Evolutionary conservation across 2,329 filamentous ascomycete species (phyloP).

Genomic region (Aureobasidium pullulans): DNA sequence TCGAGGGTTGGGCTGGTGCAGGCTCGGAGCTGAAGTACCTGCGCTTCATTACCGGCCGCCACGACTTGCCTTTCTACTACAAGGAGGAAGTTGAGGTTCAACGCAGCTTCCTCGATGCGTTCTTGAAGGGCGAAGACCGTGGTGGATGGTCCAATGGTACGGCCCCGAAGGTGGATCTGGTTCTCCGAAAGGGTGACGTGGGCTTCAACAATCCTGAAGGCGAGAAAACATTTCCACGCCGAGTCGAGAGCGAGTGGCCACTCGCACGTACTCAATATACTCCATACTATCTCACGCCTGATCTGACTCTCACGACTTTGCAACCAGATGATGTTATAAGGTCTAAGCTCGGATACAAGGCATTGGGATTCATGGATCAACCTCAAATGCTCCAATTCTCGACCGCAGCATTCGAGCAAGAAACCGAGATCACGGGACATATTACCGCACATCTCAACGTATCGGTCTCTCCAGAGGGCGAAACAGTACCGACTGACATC

Average conservation of each 20-base stretch:
- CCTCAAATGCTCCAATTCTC: constrained; percentile 50
- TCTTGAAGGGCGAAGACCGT: constrained; percentile 58
- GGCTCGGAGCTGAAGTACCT: constrained; percentile 61
- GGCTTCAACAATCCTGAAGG: constrained; percentile 53
- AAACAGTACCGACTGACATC: constrained; percentile 45
- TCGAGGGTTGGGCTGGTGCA: constrained; percentile 55
- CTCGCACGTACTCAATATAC: constrained; percentile 57
- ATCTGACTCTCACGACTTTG: constrained; percentile 35
- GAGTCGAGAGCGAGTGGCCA: constrained; percentile 57
- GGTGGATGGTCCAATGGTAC: constrained; percentile 52
- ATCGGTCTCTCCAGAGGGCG: constrained; percentile 39
- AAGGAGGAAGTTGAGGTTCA: constrained; percentile 59
- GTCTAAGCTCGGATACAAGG: constrained; percentile 48
- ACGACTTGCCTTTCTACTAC: constrained; percentile 66
- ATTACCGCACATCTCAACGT: constrained; percentile 57
- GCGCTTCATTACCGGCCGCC: constrained; percentile 58
- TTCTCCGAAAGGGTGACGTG: constrained; percentile 58
- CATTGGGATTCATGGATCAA: constrained; percentile 49
- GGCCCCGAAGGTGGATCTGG: constrained; percentile 51
- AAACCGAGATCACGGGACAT: constrained; percentile 63
- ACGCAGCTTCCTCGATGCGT: constrained; percentile 59
- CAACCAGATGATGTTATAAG: constrained; percentile 20
- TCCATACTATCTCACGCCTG: constrained; percentile 50
- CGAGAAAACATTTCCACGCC: constrained; percentile 47
- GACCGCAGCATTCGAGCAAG: constrained; percentile 48